Evolutionary conservation across 306 rosid genomes (phyloP).

Genomic region (Rosa rugosa): DNA sequence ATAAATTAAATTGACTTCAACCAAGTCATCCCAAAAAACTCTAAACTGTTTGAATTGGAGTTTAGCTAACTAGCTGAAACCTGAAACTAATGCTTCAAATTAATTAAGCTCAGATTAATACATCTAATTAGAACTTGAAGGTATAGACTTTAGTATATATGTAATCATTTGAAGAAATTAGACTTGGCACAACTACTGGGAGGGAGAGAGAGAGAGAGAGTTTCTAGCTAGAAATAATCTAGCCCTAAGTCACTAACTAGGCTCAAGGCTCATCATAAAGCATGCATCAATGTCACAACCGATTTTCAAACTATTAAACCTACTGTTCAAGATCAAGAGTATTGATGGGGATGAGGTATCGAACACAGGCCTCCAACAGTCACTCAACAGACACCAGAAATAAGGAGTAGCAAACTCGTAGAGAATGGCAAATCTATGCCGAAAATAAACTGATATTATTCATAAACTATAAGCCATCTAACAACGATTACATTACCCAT

Average conservation of each 20-base stretch:
- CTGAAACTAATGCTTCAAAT: neutral
- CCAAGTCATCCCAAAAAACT: no score
- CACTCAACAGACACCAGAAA: no score
- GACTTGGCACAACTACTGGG: neutral
- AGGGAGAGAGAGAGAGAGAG: no score
- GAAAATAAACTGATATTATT: no score
- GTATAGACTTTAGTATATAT: no score
- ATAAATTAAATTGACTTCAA: no score
- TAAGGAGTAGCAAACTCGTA: no score
- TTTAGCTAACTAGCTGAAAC: neutral
- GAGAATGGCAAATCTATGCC: no score
- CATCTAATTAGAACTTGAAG: neutral
- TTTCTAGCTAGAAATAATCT: neutral
- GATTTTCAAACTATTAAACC: neutral
- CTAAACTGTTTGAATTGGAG: neutral
- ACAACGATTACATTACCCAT: no score
- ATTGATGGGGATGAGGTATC: no score
- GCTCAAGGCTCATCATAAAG: neutral
- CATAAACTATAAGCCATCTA: no score
- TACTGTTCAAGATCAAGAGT: neutral
- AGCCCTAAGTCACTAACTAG: neutral
- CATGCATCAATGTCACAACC: neutral
- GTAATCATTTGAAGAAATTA: neutral
- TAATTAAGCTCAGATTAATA: neutral
- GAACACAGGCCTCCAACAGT: no score